A percentile compares a stretch with the other conserved stretches of the same genome.
phyloP scores from a whole-genome alignment of 2,329 filamentous ascomycete genomes.

The Ophiostoma piceae region DNA sequence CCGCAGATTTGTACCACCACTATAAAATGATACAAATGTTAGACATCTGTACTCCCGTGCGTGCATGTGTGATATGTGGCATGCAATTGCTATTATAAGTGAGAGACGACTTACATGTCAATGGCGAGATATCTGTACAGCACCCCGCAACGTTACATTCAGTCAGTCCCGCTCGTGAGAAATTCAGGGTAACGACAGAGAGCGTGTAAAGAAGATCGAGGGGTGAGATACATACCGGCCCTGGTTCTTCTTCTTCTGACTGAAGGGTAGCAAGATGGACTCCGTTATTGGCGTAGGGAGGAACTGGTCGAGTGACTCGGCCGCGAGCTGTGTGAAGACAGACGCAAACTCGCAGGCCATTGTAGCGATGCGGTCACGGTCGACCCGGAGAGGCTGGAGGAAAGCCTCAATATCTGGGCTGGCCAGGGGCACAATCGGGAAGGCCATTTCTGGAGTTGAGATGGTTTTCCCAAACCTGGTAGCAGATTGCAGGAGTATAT shows the following conservation, averaged over 20 bases:
- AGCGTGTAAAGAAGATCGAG: not conserved
- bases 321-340: conserved; percentile 48
- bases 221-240: conserved; percentile 44
- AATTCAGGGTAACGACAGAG: not conserved
- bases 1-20: conserved; percentile 63
- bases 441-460: not conserved
- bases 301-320: conserved; percentile 52
- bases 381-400: conserved; percentile 47
- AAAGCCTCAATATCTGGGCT: conserved; percentile 39
- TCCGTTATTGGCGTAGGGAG: conserved; percentile 58
- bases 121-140: conserved; percentile 52
- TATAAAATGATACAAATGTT: conserved; percentile 31
- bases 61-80: not conserved
- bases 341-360: conserved; percentile 45
- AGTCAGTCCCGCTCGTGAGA: conserved; percentile 17
- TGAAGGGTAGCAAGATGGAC: conserved; percentile 48
- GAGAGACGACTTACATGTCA: conserved; percentile 52
- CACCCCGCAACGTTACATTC: conserved; percentile 25
- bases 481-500: not conserved
- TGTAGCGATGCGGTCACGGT: conserved; percentile 41
- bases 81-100: not conserved
- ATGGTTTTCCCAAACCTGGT: not conserved
- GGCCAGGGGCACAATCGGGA: not conserved
- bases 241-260: conserved; percentile 33
- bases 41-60: conserved; percentile 25